These are phyloP conservation scores for Pelargonium cotyledonis DNA, from an alignment of 441 rosid genomes.

Conservation along the genomic window DNA sequence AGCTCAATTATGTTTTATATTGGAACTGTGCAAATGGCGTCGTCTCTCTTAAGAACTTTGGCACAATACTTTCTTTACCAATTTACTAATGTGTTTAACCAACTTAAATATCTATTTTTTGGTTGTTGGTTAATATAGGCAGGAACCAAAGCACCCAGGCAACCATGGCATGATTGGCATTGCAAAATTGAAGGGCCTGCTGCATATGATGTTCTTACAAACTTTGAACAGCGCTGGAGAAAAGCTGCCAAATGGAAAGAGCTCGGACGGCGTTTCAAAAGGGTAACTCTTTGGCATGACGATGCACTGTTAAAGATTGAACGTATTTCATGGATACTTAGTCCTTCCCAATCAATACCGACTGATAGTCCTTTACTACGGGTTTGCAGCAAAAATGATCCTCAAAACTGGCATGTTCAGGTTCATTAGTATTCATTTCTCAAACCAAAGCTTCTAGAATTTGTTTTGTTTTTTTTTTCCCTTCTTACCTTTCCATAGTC, in stretches of 20 bases:
- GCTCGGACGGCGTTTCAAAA: not conserved
- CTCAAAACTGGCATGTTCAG: constrained; percentile 94
- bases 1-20: too few relatives aligned
- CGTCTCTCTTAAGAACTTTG: too few relatives aligned
- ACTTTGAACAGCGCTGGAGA: constrained; percentile 93
- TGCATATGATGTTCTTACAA: constrained; percentile 82
- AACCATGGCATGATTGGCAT: constrained; percentile 97
- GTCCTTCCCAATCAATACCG: constrained; percentile 19
- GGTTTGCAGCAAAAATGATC: constrained; percentile 33
- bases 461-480: not conserved
- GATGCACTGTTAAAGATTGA: constrained; percentile 80
- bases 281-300: constrained; percentile 53
- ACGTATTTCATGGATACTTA: constrained; percentile 77
- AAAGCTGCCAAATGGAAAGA: constrained; percentile 52
- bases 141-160: constrained; percentile 64
- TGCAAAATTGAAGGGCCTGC: constrained; percentile 90
- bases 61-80: not conserved
- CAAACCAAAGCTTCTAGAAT: not conserved
- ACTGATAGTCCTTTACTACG: constrained; percentile 44
- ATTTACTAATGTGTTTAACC: not conserved
- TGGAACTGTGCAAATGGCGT: too few relatives aligned
- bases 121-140: constrained; percentile 35
- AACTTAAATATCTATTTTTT: constrained; percentile 13
- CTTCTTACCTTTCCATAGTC: not conserved
- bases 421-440: constrained; percentile 27